Percentiles rank a stretch among this genome's conserved stretches.
Conservation (phyloP, 169 alveolate genomes). For the Plasmodium vinckei region DNA sequence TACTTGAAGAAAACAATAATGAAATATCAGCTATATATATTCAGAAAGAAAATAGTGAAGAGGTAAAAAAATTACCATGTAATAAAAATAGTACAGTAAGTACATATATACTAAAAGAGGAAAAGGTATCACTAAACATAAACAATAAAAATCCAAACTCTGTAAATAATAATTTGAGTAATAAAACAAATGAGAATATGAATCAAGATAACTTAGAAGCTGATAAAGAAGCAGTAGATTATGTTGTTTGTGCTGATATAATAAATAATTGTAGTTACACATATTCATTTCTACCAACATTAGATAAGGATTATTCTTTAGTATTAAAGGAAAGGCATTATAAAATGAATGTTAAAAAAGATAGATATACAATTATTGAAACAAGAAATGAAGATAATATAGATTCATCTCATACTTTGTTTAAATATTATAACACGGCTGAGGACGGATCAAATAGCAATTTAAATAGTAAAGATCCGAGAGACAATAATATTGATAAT, state of each 20-base stretch:
- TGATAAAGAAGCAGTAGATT: constrained; percentile 36
- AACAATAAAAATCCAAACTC: constrained; percentile 10
- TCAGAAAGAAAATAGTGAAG: constrained; percentile 66
- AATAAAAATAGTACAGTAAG: constrained; percentile 62
- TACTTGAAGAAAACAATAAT: constrained; percentile 37
- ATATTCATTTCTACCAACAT: constrained; percentile 59
- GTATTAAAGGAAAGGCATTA: constrained; percentile 72
- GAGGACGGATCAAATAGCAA: constrained; percentile 8
- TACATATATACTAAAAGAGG: constrained; percentile 65
- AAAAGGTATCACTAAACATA: constrained; percentile 23
- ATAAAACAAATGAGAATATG: constrained; percentile 32
- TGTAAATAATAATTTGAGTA: constrained; percentile 15
- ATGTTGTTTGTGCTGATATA: constrained; percentile 63
- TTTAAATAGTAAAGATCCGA: neutral
- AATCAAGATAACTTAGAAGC: constrained; percentile 29
- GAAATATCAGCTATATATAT: constrained; percentile 42
- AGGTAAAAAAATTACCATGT: constrained; percentile 65
- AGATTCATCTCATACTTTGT: constrained; percentile 66
- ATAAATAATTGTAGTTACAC: constrained; percentile 49
- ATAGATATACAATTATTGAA: constrained; percentile 69
- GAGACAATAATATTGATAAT: neutral
- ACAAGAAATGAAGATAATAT: constrained; percentile 74
- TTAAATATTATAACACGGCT: constrained; percentile 58
- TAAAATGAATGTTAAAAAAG: constrained; percentile 64
- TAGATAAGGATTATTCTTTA: constrained; percentile 71